Conservation (phyloP, 306 rosid species). For the Carpinus fangiana region DNA sequence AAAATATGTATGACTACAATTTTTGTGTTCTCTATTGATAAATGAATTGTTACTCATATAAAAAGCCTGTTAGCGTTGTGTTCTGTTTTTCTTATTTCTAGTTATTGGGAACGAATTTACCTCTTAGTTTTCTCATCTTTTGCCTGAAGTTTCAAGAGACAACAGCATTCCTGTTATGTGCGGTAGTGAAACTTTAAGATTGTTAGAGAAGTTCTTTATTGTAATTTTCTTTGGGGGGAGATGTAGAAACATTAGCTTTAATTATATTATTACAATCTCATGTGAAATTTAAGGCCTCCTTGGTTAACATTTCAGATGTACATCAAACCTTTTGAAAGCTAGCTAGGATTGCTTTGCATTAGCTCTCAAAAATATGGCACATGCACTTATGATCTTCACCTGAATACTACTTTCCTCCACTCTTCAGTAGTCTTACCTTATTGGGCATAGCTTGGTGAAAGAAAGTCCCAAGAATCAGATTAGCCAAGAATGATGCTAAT, state of each 20-base stretch:
- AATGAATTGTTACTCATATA: neutral
- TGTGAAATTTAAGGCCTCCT: neutral
- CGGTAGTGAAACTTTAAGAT: neutral
- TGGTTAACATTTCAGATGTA: neutral
- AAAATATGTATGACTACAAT: neutral
- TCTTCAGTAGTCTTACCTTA: neutral
- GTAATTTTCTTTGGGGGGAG: neutral
- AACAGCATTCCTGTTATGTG: neutral
- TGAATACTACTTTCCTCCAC: neutral
- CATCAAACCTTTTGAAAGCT: neutral
- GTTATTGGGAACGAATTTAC: neutral
- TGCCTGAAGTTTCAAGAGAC: neutral
- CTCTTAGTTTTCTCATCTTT: neutral
- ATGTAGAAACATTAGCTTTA: neutral
- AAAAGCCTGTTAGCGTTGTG: neutral
- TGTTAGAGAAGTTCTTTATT: neutral
- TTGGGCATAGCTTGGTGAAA: neutral
- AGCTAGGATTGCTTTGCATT: neutral
- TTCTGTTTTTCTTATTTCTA: neutral
- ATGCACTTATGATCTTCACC: neutral
- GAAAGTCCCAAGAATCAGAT: neutral
- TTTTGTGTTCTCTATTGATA: constrained; percentile 2
- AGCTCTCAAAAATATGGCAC: neutral
- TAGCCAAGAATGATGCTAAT: neutral
- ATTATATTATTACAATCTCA: neutral